Percentiles rank a stretch among this genome's conserved stretches.
Conservation (phyloP, 192 early-diverging fungal species). For the Podila epigama region DNA sequence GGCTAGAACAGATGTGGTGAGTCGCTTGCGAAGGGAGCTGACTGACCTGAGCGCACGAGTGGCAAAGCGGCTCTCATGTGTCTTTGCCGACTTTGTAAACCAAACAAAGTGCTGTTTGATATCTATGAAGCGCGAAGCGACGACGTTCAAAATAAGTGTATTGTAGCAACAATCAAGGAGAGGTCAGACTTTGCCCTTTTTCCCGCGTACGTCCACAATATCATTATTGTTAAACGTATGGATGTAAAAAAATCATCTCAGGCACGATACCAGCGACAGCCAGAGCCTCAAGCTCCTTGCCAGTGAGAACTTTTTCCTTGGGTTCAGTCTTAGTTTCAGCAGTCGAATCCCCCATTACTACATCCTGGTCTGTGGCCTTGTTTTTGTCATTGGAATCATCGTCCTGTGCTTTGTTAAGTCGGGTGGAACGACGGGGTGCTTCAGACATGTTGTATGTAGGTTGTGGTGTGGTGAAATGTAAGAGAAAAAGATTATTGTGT, state of each 20-base stretch:
- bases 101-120: slow-evolving; percentile 86
- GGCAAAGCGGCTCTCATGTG: slow-evolving; percentile 87
- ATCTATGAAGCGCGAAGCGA: slow-evolving; percentile 60
- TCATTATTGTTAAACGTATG: too few relatives aligned
- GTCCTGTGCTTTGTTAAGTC: slow-evolving; percentile 46
- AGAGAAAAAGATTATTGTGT: background rate
- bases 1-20: slow-evolving; percentile 70
- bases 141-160: background rate
- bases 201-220: too few relatives aligned
- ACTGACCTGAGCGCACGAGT: slow-evolving; percentile 88
- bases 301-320: slow-evolving; percentile 33
- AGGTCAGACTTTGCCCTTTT: too few relatives aligned
- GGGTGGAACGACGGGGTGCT: slow-evolving; percentile 45
- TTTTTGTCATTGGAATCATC: slow-evolving; percentile 39
- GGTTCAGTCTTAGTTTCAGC: slow-evolving; percentile 12
- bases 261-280: slow-evolving; percentile 28
- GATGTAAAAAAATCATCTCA: too few relatives aligned
- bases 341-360: slow-evolving; percentile 37
- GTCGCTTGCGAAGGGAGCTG: slow-evolving; percentile 79
- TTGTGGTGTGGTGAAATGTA: background rate
- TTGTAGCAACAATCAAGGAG: too few relatives aligned
- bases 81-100: slow-evolving; percentile 82
- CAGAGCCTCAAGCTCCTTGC: slow-evolving; percentile 41
- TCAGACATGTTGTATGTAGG: slow-evolving; percentile 23
- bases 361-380: slow-evolving; percentile 45